Percentiles rank a stretch among this genome's conserved stretches.
phyloP scores from a whole-genome alignment of 139 green algal genomes.

The Limnomonas spitsbergensis region DNA sequence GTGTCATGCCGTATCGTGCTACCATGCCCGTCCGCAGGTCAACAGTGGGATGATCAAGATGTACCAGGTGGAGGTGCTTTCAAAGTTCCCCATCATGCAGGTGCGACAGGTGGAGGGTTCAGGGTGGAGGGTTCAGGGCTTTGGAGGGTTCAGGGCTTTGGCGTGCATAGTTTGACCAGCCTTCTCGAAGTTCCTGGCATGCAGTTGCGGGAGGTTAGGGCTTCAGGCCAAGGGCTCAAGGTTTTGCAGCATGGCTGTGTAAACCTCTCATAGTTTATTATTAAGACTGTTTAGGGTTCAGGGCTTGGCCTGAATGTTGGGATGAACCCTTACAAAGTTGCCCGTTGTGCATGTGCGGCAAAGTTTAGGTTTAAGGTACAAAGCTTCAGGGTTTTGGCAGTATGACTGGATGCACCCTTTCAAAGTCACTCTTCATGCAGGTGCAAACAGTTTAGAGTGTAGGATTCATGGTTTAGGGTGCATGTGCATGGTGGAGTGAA shows the following conservation, averaged over 20 bases:
- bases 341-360: too few species aligned
- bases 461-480: neutral
- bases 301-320: too few species aligned
- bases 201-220: neutral
- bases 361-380: too few species aligned
- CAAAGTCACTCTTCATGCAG: too few species aligned
- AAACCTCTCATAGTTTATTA: too few species aligned
- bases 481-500: neutral
- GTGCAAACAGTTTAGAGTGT: too few species aligned
- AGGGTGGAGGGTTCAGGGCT: neutral
- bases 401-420: too few species aligned
- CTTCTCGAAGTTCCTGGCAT: neutral
- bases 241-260: neutral
- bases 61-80: conserved; percentile 94
- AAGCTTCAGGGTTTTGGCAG: too few species aligned
- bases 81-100: conserved; percentile 98
- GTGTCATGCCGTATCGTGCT: too few species aligned
- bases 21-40: too few species aligned
- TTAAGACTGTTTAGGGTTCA: too few species aligned
- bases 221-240: neutral
- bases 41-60: conserved; percentile 95
- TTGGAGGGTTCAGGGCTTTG: neutral
- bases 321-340: too few species aligned
- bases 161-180: neutral
- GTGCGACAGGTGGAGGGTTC: conserved; percentile 57